Conservation (phyloP, 2,329 filamentous ascomycete genomes). For the Sarocladium oryzae region DNA sequence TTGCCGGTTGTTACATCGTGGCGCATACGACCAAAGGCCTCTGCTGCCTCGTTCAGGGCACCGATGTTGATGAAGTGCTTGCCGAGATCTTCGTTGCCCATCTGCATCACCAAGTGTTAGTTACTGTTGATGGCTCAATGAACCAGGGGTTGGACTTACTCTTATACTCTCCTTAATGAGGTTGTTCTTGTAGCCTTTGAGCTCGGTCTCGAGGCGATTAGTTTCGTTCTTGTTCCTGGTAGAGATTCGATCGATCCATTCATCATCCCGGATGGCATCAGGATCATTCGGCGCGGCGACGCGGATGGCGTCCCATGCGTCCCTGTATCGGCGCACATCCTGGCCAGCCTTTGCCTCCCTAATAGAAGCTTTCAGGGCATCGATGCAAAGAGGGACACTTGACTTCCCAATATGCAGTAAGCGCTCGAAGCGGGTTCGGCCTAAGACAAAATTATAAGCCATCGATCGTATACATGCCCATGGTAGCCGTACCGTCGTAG, state of each 20-base stretch:
- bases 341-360: constrained; percentile 68
- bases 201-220: constrained; percentile 70
- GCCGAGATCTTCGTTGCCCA: constrained; percentile 90
- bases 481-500: constrained; percentile 60
- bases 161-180: constrained; percentile 94
- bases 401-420: constrained; percentile 74
- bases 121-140: background rate
- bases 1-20: constrained; percentile 79
- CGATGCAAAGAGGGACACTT: constrained; percentile 68
- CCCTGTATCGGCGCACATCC: constrained; percentile 66
- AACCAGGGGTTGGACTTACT: constrained; percentile 37
- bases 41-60: constrained; percentile 63
- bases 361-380: constrained; percentile 75
- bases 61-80: constrained; percentile 76
- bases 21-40: constrained; percentile 80
- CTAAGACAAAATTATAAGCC: constrained; percentile 35
- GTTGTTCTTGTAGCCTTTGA: constrained; percentile 94
- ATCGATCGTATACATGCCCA: background rate
- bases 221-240: constrained; percentile 64
- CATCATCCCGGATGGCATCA: constrained; percentile 58
- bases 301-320: constrained; percentile 59
- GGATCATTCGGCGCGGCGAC: constrained; percentile 59
- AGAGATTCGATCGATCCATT: constrained; percentile 68
- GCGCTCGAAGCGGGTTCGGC: constrained; percentile 73
- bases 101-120: constrained; percentile 43